Percentiles rank a stretch among this genome's conserved stretches.
These are phyloP conservation scores for Calycina marina DNA, from an alignment of 2,329 filamentous ascomycete species.

Conservation along the genomic window DNA sequence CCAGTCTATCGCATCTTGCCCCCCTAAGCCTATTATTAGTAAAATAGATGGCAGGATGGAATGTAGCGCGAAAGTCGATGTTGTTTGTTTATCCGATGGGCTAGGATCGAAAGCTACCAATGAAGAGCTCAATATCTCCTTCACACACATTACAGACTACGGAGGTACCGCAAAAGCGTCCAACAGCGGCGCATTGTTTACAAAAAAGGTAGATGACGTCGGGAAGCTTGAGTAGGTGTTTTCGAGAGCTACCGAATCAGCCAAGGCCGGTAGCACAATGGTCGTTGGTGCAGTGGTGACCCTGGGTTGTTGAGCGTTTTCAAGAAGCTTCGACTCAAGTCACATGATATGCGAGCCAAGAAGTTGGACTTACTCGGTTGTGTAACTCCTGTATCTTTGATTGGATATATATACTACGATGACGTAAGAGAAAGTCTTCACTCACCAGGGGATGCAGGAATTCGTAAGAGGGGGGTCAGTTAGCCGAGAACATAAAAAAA, in stretches of 20 bases:
- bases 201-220: constrained; percentile 39
- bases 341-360: no score
- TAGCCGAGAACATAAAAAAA: no score
- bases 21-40: neutral
- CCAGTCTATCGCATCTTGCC: constrained; percentile 3
- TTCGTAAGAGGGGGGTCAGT: no score
- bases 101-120: constrained; percentile 45
- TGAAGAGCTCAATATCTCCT: constrained; percentile 51
- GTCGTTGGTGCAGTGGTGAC: constrained; percentile 36
- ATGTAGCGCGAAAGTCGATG: constrained; percentile 46
- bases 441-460: no score
- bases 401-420: no score
- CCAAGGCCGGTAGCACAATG: constrained; percentile 40
- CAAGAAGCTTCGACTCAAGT: no score
- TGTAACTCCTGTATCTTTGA: no score
- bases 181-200: constrained; percentile 45
- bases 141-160: constrained; percentile 52
- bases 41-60: constrained; percentile 40
- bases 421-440: no score
- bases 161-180: constrained; percentile 53
- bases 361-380: neutral
- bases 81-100: constrained; percentile 52
- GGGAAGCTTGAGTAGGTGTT: constrained; percentile 38
- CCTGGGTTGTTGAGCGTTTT: constrained; percentile 16
- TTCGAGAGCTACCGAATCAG: constrained; percentile 42